Base-by-base conservation (phyloP, 2,329 filamentous ascomycete species). In the Aspergillus costaricaensis region DNA sequence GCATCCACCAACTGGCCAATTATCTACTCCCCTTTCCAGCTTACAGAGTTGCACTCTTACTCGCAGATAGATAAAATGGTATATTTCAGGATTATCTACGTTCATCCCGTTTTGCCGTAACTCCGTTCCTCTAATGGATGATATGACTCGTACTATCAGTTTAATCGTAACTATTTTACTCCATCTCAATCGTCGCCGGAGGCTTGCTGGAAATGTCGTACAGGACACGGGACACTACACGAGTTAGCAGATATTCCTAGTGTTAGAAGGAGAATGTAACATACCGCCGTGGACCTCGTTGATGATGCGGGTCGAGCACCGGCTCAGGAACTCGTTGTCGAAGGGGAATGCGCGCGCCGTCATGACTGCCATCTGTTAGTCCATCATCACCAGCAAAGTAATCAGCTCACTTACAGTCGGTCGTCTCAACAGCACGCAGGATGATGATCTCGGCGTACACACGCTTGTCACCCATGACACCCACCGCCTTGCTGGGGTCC, bases 171-270 rank as follows among this genome's bases (percentile, higher is more conserved):
- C 53, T 21, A 17, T 15, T 57, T 74, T 85, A 91, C 78, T 91
- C 88, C 80, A 91, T 85, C 80, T 91, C 89, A 71, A 91, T 91
- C 2, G 89, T 91, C 62, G 86, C 87, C 51, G 87, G 87, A 54
- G 87, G 86, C 79, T 89, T 89, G 74, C 84, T 86, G 21, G 85
- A 88, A 62, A 85, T 80, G 79, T 70, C 62, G 41, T 77, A 70
- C 15, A 62, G 50, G 32, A 69, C 67, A 36, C 67, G 63, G 48
- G 60, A 69, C n/a, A 69, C 67, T 60, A 27, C 21, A 27, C 2
- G 2, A n/a, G 8, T 59, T 10, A 57, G 51, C 19, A 51, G 5
- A 12, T 4, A 39, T 15, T 41, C 32, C 5, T 51, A 47, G 19
- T 32, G 38, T 44, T 30, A 19, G 32, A 25, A 55, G 12, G 8